Evolutionary conservation across 306 rosid species (phyloP), one percentile per base, ranked within the genome.

Genomic region (Dalbergia cochinchinensis): DNA sequence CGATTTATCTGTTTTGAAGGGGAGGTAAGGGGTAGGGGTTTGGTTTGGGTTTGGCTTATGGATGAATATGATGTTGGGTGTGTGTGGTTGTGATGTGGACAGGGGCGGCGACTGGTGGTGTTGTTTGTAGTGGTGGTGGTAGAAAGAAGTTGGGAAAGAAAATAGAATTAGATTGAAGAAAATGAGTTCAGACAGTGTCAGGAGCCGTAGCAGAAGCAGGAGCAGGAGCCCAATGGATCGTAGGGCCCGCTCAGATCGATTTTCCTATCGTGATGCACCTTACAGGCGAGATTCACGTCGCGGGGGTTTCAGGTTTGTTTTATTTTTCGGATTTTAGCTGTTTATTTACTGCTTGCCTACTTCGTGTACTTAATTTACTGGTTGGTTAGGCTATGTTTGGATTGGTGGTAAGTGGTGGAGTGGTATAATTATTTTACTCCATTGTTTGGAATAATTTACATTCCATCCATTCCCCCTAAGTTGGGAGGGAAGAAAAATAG

Each of bases 201-300:
- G 94, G 79, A 95, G 98, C 90, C 83, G 94, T 1, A 96, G 99
- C 96, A 74, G 95, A 71, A 92, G 94, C 92, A 81, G 97, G 74
- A 93, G 99, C 94, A 86, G 98, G 89, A 96, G 99, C 74, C 98
- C 99, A 55, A 18, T 83, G 91, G 90, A 86, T 81, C 98, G 98
- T 75, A 96, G 91, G 92, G 93, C 93, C 77, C 96, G 94, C n/a
- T 90, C 98, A 59, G 98, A 96, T 77, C 97, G 99, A 65, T 85
- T 86, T 88, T 89, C 98, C 61, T 90, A 91, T 82, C 99, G 99
- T 34, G 96, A 90, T 87, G 94, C 97, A 73, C 98, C 98, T 76
- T 93, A 96, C 94, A 85, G 94, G 89, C 93, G 99, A 84, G 99
- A 96, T 78, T 85, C 96, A 20, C 94, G 87, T 83, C 96, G 96